Evolutionary conservation across 2,329 filamentous ascomycete species (phyloP), one percentile per base, ranked within the genome.

Genomic region (Bipolaris oryzae): DNA sequence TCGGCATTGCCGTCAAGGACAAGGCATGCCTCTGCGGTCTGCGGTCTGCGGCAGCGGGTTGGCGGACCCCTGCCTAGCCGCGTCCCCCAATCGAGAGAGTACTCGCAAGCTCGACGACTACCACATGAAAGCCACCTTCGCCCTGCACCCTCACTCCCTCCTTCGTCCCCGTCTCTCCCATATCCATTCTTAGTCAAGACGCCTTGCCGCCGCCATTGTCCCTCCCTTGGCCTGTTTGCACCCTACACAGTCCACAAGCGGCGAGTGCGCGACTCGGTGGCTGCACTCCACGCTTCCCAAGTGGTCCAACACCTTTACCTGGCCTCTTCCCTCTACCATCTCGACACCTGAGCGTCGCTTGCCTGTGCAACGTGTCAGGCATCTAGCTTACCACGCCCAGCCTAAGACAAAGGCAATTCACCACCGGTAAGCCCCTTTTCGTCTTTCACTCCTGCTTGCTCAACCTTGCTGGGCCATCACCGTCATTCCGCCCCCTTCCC

Each of bases 51-150:
- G 53, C 53, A 47, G 43, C 53, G 39, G 38, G 38, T 15, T 41
- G 20, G 38, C 38, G 38, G 38, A 63, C 60, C 58, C 63, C 55
- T 58, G 59, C 38, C 42, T 57, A 57, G 58, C 46, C 55, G 50
- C 53, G 53, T 64, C 60, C 25, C 23, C 63, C 62, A 49, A 64
- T 61, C 38, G 56, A 63, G 66, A 35, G 16, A 51, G 47, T 42
- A 51, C 42, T 44, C 48, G 31, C 56, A 64, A 58, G 63, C 62
- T 63, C 66, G 23, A 21, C 20, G 18, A 67, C 62, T 61, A 65
- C 64, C 63, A 66, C 58, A 60, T 61, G 44, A 58, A 58, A 51
- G 42, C n/a, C 61, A 58, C 58, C 63, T 66, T 64, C 60, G 60
- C 62, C 64, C 58, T 60, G 62, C 57, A 60, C 59, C 63, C 55